Evolutionary conservation across 176 grass and related monocot species (phyloP).

Genomic region (Triticum dicoccoides): DNA sequence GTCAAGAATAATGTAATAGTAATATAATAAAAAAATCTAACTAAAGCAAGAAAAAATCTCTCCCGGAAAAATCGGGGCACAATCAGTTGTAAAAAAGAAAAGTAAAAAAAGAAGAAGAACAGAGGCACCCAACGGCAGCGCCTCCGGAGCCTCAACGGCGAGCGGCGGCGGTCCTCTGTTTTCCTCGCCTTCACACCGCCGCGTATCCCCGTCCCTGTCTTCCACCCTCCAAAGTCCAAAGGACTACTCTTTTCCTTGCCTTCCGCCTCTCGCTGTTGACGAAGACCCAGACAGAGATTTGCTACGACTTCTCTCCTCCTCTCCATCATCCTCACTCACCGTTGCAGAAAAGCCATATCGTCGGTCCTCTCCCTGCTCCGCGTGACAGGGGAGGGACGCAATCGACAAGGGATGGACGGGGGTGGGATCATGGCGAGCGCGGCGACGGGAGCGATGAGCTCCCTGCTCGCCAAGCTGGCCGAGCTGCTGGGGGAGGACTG

Average conservation of each 20-base stretch:
- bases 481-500: not conserved
- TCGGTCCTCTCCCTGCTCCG: not conserved
- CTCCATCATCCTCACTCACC: not conserved
- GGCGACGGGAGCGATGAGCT: slow-evolving; percentile 13
- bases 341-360: not conserved
- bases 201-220: not conserved
- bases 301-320: not conserved
- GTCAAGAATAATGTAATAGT: too few species aligned
- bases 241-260: not conserved
- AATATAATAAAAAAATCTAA: too few species aligned
- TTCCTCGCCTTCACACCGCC: not conserved
- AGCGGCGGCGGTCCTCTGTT: not conserved
- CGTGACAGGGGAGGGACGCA: not conserved
- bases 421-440: slow-evolving; percentile 14
- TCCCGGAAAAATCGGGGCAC: too few species aligned
- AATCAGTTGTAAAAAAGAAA: too few species aligned
- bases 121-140: too few species aligned
- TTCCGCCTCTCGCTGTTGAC: not conserved
- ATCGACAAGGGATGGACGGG: not conserved
- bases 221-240: not conserved
- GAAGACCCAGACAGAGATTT: not conserved
- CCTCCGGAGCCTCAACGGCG: not conserved
- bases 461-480: slow-evolving; percentile 3
- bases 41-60: too few species aligned
- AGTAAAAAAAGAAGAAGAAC: too few species aligned